phyloP scores from a whole-genome alignment of 2,329 filamentous ascomycete species.

The Pseudocercospora crystallina region DNA sequence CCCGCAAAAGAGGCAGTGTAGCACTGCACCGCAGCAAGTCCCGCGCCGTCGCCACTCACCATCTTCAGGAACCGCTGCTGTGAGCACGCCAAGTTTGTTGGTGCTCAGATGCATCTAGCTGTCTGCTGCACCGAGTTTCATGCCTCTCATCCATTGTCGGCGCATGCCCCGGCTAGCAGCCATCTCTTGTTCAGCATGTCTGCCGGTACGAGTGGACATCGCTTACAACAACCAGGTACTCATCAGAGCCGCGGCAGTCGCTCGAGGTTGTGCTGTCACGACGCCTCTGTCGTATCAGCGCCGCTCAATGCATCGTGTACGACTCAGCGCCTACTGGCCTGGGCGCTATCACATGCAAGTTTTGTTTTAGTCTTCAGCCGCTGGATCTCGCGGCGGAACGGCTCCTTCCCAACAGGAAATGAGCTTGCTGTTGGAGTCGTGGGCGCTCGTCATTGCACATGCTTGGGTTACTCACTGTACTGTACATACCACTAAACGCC shows the following conservation, averaged over 20 bases:
- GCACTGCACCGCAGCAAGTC: too few species aligned
- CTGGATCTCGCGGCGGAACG: too few species aligned
- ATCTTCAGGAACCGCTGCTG: conserved; percentile 2
- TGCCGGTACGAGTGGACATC: background rate
- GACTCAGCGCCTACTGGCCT: background rate
- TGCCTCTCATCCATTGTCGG: conserved; percentile 1
- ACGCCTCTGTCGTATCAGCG: too few species aligned
- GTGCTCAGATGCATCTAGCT: too few species aligned
- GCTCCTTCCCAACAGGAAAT: too few species aligned
- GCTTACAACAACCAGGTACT: background rate
- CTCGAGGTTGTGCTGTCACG: background rate
- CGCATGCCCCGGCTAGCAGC: background rate
- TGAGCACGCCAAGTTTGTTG: background rate
- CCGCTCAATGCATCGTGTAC: too few species aligned
- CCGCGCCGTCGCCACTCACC: too few species aligned
- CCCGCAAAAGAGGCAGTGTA: too few species aligned
- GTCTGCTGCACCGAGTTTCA: conserved; percentile 3
- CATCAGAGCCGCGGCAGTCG: background rate
- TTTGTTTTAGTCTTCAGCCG: background rate
- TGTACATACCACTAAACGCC: too few species aligned
- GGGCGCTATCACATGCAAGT: background rate
- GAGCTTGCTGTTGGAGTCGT: conserved; percentile 1
- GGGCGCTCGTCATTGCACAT: background rate
- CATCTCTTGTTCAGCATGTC: background rate
- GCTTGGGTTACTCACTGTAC: too few species aligned